Evolutionary conservation across 192 early-diverging fungal genomes (phyloP), one percentile per base, ranked within the genome.

Genomic region (Coemansia sp.): DNA sequence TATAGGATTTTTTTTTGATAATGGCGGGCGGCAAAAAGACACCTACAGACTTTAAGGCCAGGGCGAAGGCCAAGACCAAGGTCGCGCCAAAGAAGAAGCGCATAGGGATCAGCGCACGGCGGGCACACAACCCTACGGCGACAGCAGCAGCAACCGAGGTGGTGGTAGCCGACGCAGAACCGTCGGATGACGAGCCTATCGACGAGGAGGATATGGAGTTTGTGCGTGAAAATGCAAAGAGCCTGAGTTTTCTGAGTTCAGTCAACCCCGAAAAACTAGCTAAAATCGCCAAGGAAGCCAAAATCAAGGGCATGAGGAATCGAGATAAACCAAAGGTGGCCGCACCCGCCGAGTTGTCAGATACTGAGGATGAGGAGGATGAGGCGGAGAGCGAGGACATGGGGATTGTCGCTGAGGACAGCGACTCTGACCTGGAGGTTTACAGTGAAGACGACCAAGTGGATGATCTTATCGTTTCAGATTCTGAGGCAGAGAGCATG

Each of bases 171-270:
- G 9, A 9, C 13, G 31, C 31, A n/a, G 57, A 33, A 18, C 31
- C 16, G 36, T 40, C 61, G 44, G 68, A 72, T 13, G 74, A 79
- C 41, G 83, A 86, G 16, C 72, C 76, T 12, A 40, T 81, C 2
- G 70, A 82, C 20, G 76, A 72, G 9, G 81, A 81, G 6, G 86
- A 87, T 41, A 47, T 81, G 50, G 74, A 66, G 24, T 85, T 85
- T 79, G 76, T 80, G 67, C 64, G 49, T 5, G 71, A 72, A 36
- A 80, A 80, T 43, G 74, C 66, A 7, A 18, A 64, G 11, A 77
- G 68, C 27, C 63, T 84, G 34, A 65, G 71, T 31, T 84, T 84
- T 41, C 61, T 84, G 43, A 79, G 70, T 22, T 58, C 73, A 3
- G 39, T 84, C 6, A 71, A 84, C 36, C 69, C 72, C 0, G 71